A percentile compares a stretch with the other conserved stretches of the same genome.
Conservation (phyloP, 768 basidiomycete species). For the Ramaria sp. region DNA sequence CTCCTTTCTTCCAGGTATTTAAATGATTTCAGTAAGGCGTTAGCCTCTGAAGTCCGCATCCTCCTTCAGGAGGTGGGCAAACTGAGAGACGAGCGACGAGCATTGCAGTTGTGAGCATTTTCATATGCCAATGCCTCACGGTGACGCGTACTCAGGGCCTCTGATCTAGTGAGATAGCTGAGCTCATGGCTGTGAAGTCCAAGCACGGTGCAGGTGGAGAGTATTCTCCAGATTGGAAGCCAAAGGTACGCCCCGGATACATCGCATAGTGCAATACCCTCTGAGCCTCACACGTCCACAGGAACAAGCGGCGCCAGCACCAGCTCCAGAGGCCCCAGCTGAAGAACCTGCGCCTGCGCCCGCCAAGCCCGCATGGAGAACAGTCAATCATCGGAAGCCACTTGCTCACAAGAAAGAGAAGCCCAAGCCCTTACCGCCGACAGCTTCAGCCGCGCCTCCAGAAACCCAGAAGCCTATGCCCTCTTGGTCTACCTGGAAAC, state of each 20-base stretch:
- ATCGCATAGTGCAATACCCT: not conserved
- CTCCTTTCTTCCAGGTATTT: conserved; percentile 29
- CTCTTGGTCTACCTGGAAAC: conserved; percentile 78
- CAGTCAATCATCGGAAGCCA: conserved; percentile 11
- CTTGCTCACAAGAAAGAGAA: conserved; percentile 5
- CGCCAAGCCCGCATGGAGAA: conserved; percentile 13
- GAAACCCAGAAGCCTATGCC: not conserved
- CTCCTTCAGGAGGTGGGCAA: conserved; percentile 51
- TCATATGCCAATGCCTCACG: not conserved
- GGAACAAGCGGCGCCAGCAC: conserved; percentile 5
- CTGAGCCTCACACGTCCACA: not conserved
- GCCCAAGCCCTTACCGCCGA: conserved; percentile 11
- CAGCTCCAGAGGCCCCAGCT: conserved; percentile 8
- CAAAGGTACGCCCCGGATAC: not conserved
- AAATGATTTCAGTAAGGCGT: conserved; percentile 53
- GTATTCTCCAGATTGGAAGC: conserved; percentile 7
- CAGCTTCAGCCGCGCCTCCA: conserved; percentile 6
- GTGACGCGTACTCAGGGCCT: not conserved
- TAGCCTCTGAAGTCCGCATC: conserved; percentile 51
- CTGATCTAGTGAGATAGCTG: conserved; percentile 11
- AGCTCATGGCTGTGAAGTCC: conserved; percentile 14
- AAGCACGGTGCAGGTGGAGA: conserved; percentile 15
- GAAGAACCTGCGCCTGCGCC: conserved; percentile 5
- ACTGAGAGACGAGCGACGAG: conserved; percentile 46
- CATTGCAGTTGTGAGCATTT: conserved; percentile 37